A percentile compares a stretch with the other conserved stretches of the same genome.
These are phyloP conservation scores for Eucalyptus tenuipes DNA, from an alignment of 345 rosid species.

Conservation along the genomic window DNA sequence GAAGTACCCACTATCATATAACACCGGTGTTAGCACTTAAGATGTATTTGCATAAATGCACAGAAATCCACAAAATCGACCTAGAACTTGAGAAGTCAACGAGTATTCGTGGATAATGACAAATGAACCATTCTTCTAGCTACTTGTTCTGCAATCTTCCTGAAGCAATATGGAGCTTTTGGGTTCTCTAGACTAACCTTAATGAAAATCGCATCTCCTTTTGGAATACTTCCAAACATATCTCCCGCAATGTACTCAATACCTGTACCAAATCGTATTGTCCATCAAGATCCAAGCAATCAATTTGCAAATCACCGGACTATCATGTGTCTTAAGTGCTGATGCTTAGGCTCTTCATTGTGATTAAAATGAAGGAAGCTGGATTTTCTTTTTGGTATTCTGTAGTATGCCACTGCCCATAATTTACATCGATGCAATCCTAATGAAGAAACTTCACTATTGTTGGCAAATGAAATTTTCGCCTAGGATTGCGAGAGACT, in stretches of 20 bases:
- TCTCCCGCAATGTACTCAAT: slow-evolving; percentile 31
- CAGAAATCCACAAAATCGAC: neutral
- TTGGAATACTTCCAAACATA: slow-evolving; percentile 31
- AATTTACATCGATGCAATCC: neutral
- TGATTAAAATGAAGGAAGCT: neutral
- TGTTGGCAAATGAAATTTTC: neutral
- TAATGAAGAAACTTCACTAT: neutral
- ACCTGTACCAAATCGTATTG: neutral
- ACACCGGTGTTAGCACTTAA: neutral
- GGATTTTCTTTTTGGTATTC: neutral
- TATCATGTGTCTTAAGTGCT: neutral
- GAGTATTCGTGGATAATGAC: neutral
- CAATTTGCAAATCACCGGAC: neutral
- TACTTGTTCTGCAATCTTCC: neutral
- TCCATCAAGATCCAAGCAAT: neutral
- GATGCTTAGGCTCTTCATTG: neutral
- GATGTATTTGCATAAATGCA: neutral
- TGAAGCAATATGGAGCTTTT: neutral
- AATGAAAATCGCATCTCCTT: slow-evolving; percentile 67
- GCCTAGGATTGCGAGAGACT: neutral
- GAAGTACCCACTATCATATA: slow-evolving; percentile 28
- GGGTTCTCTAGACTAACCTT: slow-evolving; percentile 17
- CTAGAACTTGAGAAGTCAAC: neutral
- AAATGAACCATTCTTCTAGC: neutral
- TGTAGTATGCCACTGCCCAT: neutral